A percentile compares a stretch with the other conserved stretches of the same genome.
Evolutionary conservation across 352 stramenopile genomes (phyloP).

Genomic region (Phytophthora pistaciae): DNA sequence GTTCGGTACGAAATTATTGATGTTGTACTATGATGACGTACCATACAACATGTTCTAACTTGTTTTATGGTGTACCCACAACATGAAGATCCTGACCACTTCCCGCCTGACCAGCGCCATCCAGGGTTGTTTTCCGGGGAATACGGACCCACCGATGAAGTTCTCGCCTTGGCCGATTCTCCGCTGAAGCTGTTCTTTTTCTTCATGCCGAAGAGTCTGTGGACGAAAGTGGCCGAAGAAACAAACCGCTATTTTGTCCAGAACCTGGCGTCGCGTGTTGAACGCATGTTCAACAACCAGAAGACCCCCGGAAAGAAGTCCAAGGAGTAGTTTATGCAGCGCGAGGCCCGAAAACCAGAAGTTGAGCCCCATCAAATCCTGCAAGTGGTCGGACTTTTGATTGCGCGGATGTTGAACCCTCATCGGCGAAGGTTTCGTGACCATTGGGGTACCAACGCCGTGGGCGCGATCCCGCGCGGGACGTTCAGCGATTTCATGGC

Average conservation of each 20-base stretch:
- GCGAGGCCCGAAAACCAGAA: neutral
- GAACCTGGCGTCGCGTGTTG: neutral
- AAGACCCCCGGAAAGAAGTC: slow-evolving; percentile 1
- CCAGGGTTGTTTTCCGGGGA: neutral
- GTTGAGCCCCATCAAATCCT: slow-evolving; percentile 8
- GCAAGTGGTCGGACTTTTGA: neutral
- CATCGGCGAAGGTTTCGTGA: neutral
- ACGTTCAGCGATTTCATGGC: slow-evolving; percentile 4
- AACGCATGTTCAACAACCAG: slow-evolving; percentile 3
- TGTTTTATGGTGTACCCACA: neutral
- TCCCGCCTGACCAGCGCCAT: neutral
- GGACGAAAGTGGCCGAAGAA: neutral
- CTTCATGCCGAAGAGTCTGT: neutral
- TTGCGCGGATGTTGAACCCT: slow-evolving; percentile 6
- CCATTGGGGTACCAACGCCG: neutral
- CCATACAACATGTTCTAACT: neutral
- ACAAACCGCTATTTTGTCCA: neutral
- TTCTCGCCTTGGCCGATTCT: neutral
- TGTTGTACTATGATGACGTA: neutral
- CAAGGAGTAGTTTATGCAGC: neutral
- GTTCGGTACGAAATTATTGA: neutral
- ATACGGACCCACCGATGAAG: neutral
- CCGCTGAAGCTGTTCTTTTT: neutral
- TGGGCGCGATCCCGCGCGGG: neutral
- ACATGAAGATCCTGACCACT: neutral